phyloP scores from a whole-genome alignment of 345 rosid species.

The Noccaea bulbosa region DNA sequence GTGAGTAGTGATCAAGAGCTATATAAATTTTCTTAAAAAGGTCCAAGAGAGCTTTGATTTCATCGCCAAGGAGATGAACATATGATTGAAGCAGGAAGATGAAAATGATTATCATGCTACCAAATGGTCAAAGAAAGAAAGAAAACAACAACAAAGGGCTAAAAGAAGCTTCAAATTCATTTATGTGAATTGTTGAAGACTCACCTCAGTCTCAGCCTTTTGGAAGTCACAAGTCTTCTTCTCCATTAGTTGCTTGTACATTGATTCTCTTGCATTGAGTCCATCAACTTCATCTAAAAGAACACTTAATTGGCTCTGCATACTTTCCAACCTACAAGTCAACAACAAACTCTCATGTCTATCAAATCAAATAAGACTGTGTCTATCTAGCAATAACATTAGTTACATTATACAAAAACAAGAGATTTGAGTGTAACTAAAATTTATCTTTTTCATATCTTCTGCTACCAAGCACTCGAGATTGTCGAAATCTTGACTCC shows the following conservation, averaged over 20 bases:
- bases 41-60: conserved; percentile 64
- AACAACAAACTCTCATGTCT: conserved; percentile 19
- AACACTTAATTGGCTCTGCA: conserved; percentile 49
- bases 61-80: conserved; percentile 89
- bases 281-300: conserved; percentile 48
- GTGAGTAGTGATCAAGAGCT: conserved; percentile 91
- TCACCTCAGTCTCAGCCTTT: conserved; percentile 92
- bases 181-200: conserved; percentile 5
- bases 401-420: neutral
- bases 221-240: conserved; percentile 61
- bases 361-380: neutral
- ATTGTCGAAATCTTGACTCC: conserved; percentile 43
- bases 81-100: conserved; percentile 44
- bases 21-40: conserved; percentile 84
- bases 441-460: conserved; percentile 42
- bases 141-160: conserved; percentile 1
- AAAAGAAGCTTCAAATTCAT: neutral
- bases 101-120: neutral
- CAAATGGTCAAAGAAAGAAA: neutral
- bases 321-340: conserved; percentile 56
- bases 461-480: conserved; percentile 50
- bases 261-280: conserved; percentile 47
- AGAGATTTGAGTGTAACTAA: conserved; percentile 48
- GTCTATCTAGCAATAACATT: neutral
- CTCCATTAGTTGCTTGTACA: conserved; percentile 62